Conservation (phyloP, 495 filamentous ascomycete species). For the Penicillium samsonianum region DNA sequence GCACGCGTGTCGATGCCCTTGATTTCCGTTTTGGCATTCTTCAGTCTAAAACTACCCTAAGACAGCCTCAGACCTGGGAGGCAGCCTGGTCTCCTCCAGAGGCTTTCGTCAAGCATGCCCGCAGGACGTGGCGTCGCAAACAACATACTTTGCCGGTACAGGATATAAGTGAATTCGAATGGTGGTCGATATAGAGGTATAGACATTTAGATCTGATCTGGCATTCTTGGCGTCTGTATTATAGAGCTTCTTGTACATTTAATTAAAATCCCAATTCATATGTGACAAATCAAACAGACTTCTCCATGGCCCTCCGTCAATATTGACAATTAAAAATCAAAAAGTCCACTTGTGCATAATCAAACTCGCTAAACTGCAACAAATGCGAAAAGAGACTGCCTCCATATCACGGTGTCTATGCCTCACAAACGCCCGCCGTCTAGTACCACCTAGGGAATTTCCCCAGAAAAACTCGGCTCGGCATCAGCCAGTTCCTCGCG, state of each 20-base stretch:
- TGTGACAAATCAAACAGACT: neutral
- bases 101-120: conserved; percentile 19
- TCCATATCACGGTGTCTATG: too few species aligned
- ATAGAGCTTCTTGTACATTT: conserved; percentile 7
- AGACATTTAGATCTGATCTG: neutral
- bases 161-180: conserved; percentile 9
- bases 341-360: neutral
- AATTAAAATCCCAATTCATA: neutral
- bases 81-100: conserved; percentile 29
- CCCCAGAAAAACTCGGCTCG: neutral
- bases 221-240: neutral
- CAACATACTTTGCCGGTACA: neutral
- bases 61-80: conserved; percentile 32
- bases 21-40: conserved; percentile 43
- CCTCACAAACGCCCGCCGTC: neutral
- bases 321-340: neutral
- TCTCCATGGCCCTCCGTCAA: neutral
- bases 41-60: conserved; percentile 18
- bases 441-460: neutral
- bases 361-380: neutral
- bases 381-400: neutral
- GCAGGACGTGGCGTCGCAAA: conserved; percentile 3
- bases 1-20: conserved; percentile 48
- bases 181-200: conserved; percentile 9
- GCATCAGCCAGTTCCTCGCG: neutral